Percentiles rank a stretch among this genome's conserved stretches.
phyloP scores from a whole-genome alignment of 2,329 filamentous ascomycete genomes.

The Anthostomella pinea region DNA sequence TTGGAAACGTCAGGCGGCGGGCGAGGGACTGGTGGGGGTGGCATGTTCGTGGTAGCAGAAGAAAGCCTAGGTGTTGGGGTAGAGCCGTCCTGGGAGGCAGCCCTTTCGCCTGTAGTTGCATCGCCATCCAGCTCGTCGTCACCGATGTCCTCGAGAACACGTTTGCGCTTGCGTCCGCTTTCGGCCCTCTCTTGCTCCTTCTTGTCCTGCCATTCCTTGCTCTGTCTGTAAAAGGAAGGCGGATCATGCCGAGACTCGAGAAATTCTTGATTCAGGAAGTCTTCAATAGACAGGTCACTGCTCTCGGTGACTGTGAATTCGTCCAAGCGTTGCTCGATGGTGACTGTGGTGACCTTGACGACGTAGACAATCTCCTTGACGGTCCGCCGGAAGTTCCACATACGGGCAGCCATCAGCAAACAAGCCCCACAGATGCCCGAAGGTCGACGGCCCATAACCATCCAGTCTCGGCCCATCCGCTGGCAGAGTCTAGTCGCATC shows the following conservation, averaged over 20 bases:
- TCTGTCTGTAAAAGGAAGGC: conserved; percentile 72
- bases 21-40: conserved; percentile 30
- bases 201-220: conserved; percentile 56
- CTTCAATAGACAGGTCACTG: conserved; percentile 79
- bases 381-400: conserved; percentile 96
- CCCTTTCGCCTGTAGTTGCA: conserved; percentile 7
- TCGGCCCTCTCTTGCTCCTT: conserved; percentile 44
- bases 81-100: conserved; percentile 8
- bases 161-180: conserved; percentile 43
- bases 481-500: conserved; percentile 85
- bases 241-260: conserved; percentile 75
- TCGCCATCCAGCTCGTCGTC: conserved; percentile 32
- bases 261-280: conserved; percentile 72
- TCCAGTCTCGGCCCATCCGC: conserved; percentile 97
- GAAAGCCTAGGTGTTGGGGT: conserved; percentile 14
- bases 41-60: conserved; percentile 27
- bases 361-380: conserved; percentile 96
- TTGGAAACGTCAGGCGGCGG: conserved; percentile 29
- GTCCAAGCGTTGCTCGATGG: conserved; percentile 84
- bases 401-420: conserved; percentile 89
- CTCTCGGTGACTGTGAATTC: conserved; percentile 89
- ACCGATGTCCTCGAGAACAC: conserved; percentile 34
- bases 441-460: conserved; percentile 88
- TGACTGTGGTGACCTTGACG: conserved; percentile 92
- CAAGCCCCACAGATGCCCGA: conserved; percentile 94